phyloP scores from a whole-genome alignment of 2,329 filamentous ascomycete genomes.

The Penicillium vulpinum region DNA sequence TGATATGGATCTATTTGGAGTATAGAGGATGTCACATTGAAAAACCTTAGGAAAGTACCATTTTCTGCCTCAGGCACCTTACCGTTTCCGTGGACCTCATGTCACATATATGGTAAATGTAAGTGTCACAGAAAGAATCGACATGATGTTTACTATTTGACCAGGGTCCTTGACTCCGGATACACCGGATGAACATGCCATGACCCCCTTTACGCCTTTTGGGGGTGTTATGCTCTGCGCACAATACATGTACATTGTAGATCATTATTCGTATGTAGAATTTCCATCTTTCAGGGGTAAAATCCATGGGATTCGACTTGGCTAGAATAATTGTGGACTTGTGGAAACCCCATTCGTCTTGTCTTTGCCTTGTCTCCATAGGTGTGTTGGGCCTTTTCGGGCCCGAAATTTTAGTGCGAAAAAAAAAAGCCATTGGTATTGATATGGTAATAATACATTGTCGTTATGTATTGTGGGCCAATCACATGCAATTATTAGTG shows the following conservation, averaged over 20 bases:
- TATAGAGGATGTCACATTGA: background rate
- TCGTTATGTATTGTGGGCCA: background rate
- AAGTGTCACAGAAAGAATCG: background rate
- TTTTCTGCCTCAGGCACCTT: background rate
- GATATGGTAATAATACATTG: constrained; percentile 2
- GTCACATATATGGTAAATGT: background rate
- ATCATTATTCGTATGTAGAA: background rate
- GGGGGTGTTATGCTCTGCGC: no score
- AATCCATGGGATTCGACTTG: background rate
- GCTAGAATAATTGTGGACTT: background rate
- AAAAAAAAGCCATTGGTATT: background rate
- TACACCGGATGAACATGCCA: background rate
- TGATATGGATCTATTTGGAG: background rate
- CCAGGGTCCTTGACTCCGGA: background rate
- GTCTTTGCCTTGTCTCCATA: no score
- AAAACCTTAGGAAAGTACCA: background rate
- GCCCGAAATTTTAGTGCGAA: constrained; percentile 4
- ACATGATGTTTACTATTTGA: background rate
- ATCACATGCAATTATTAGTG: background rate
- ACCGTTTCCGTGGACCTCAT: constrained; percentile 1
- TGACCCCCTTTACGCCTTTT: background rate
- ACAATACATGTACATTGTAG: no score
- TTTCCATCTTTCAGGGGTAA: background rate
- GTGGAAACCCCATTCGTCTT: no score
- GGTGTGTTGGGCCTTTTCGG: constrained; percentile 1